Conservation (phyloP, 2,329 filamentous ascomycete genomes). For the Juglanconis juglandina region DNA sequence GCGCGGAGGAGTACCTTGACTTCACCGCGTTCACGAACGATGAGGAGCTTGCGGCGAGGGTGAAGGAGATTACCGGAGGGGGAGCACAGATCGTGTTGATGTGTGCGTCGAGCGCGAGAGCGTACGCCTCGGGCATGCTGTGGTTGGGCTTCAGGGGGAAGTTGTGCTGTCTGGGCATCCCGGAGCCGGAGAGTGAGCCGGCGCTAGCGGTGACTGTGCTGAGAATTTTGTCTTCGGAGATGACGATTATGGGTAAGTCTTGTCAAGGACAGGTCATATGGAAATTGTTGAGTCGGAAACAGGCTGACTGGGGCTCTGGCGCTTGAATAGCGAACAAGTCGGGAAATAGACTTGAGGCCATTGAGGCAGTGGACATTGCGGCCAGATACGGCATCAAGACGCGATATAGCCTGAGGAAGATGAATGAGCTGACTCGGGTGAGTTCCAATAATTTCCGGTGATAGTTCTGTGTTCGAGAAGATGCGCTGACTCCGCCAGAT, state of each 20-base stretch:
- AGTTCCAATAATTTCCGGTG: neutral
- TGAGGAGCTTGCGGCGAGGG: conserved; percentile 20
- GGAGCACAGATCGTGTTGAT: conserved; percentile 21
- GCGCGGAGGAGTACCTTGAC: conserved; percentile 28
- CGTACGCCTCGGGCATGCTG: neutral
- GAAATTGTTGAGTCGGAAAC: neutral
- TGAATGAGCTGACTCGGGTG: neutral
- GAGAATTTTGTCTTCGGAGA: neutral
- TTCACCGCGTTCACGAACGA: conserved; percentile 20
- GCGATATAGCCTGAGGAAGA: neutral
- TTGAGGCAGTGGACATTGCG: conserved; percentile 1
- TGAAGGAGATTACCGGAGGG: conserved; percentile 25
- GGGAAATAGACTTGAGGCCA: neutral
- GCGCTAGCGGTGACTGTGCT: neutral
- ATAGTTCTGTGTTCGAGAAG: neutral
- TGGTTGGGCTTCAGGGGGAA: conserved; percentile 1
- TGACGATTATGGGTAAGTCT: neutral
- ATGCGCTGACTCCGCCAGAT: neutral
- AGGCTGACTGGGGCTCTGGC: neutral
- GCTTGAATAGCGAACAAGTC: neutral
- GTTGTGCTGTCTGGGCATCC: conserved; percentile 1
- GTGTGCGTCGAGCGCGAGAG: neutral
- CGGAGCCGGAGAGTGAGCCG: neutral
- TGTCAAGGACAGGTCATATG: neutral
- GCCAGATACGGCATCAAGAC: conserved; percentile 3